Evolutionary conservation across 306 rosid species (phyloP), one percentile per base, ranked within the genome.

Genomic region (Medicago arabica): DNA sequence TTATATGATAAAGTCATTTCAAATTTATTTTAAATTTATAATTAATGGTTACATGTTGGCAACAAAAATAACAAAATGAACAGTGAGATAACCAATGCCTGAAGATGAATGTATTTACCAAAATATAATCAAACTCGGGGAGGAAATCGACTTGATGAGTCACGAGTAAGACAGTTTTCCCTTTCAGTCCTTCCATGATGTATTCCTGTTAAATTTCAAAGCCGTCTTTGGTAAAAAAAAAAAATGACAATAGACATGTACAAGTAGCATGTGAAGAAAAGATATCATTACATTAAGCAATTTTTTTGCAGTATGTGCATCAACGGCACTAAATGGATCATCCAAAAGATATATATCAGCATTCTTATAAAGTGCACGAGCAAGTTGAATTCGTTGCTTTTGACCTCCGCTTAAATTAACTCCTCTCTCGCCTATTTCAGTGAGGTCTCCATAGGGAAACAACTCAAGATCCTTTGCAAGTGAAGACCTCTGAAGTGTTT

Each of bases 331-430:
- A 55, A 88, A 88, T 8, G 90, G 93, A 76, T 86, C 90, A 76
- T 88, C 93, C 76, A 88, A 82, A 43, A 93, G 91, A 85, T 93
- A 80, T 60, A 86, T 10, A 40, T 88, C 88, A 34, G 88, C 90
- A 72, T 86, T 80, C 84, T 93, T 96, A 78, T 93, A 93, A 25
- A 93, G 92, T 21, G 98, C 98, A 2, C 98, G 98, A 0, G 98
- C 98, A 5, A 91, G 94, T 87, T 93, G 98, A 78, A 93, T 82
- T 82, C 97, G 77, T 67, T 93, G 97, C 83, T 93, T 93, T 70
- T 93, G 97, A 8, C 98, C 98, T 58, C 98, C 98, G 73, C 90
- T 88, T 71, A 88, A 67, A 70, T 83, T 88, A 41, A 86, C 78
- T 47, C 89, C 93, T 76, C 89, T 80, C 64, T 88, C 90, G 2